A percentile compares a stretch with the other conserved stretches of the same genome.
These are phyloP conservation scores for Aureobasidium melanogenum DNA, from an alignment of 2,329 filamentous ascomycete species.

Conservation along the genomic window DNA sequence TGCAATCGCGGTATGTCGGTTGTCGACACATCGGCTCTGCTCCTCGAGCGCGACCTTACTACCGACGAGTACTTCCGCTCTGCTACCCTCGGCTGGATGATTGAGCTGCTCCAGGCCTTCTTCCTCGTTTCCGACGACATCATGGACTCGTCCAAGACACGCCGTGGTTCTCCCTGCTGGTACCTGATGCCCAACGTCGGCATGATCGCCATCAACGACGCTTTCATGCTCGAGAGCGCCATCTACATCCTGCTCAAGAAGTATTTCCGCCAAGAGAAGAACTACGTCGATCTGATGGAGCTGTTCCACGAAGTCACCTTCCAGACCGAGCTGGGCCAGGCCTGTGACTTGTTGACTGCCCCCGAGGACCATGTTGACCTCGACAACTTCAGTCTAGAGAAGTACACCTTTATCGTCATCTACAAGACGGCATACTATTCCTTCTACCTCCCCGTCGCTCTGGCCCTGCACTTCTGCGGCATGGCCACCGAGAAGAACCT, in stretches of 20 bases:
- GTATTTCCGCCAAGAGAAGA: conserved; percentile 78
- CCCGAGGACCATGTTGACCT: conserved; percentile 91
- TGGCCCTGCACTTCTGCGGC: conserved; percentile 78
- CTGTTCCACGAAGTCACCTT: conserved; percentile 91
- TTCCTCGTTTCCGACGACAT: conserved; percentile 98
- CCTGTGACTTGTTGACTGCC: conserved; percentile 89
- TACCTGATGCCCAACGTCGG: conserved; percentile 84
- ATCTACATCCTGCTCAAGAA: conserved; percentile 93
- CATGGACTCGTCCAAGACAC: conserved; percentile 94
- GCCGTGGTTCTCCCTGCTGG: conserved; percentile 92
- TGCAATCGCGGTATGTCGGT: conserved; percentile 99
- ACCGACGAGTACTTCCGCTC: conserved; percentile 82
- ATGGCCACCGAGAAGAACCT: conserved; percentile 83
- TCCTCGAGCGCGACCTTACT: conserved; percentile 62
- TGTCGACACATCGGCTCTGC: conserved; percentile 76
- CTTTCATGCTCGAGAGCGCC: conserved; percentile 84
- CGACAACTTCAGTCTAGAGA: conserved; percentile 88
- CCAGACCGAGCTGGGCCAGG: conserved; percentile 92
- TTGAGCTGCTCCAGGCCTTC: conserved; percentile 95
- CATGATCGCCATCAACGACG: conserved; percentile 96
- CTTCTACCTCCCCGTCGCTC: conserved; percentile 93
- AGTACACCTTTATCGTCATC: conserved; percentile 97
- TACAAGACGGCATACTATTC: conserved; percentile 99
- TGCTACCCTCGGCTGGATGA: conserved; percentile 90
- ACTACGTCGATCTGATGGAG: conserved; percentile 86